Conservation (phyloP, 176 grass and related monocot species). For the Themeda triandra region DNA sequence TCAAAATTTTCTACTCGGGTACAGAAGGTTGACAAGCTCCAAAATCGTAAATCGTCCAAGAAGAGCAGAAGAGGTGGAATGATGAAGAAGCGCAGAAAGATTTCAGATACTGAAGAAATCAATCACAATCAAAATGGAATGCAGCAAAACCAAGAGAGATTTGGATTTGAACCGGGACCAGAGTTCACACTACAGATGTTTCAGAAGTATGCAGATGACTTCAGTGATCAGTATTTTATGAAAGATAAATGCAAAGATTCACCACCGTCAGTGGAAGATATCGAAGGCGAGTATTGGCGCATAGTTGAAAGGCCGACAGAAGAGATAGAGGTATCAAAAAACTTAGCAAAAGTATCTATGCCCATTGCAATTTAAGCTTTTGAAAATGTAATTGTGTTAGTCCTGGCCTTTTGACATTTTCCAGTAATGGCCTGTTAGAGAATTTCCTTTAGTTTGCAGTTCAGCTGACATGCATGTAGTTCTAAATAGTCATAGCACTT, state of each 20-base stretch:
- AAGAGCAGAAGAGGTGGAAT: constrained; percentile 49
- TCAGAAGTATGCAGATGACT: constrained; percentile 87
- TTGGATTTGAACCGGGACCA: constrained; percentile 91
- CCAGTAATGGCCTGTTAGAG: neutral
- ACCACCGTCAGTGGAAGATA: constrained; percentile 63
- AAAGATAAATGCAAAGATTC: constrained; percentile 34
- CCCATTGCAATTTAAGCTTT: neutral
- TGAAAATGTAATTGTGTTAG: constrained; percentile 2
- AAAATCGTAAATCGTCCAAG: constrained; percentile 74
- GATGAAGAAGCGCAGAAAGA: constrained; percentile 76
- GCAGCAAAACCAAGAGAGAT: constrained; percentile 60
- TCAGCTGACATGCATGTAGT: neutral
- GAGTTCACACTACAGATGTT: constrained; percentile 78
- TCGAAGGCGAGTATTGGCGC: constrained; percentile 92
- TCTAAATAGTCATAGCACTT: neutral
- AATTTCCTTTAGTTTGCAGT: constrained; percentile 15
- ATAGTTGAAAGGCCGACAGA: constrained; percentile 83
- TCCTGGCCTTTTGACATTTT: constrained; percentile 1
- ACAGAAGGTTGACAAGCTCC: constrained; percentile 87
- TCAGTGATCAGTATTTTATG: constrained; percentile 74
- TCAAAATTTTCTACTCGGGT: constrained; percentile 78
- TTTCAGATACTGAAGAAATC: constrained; percentile 45
- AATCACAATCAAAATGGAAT: constrained; percentile 23
- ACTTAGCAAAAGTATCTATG: neutral
- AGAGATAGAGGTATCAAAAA: constrained; percentile 77